Evolutionary conservation across 1,139 yeast species (phyloP).

Genomic region (Lodderomyces margitis): DNA sequence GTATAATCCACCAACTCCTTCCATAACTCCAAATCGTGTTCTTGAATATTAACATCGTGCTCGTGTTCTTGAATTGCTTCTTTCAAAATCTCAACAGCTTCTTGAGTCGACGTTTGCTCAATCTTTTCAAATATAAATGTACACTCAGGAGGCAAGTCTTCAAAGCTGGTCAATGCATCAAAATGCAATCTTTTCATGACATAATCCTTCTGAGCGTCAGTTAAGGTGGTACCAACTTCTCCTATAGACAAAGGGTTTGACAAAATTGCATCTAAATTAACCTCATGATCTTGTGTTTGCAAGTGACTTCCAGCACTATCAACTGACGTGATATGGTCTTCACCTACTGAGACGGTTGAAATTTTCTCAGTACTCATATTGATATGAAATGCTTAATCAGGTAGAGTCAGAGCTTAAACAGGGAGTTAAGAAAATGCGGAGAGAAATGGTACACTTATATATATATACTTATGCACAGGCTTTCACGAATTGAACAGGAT

Average conservation of each 20-base stretch:
- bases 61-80: slow-evolving; percentile 19
- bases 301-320: slow-evolving; percentile 9
- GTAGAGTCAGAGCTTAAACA: no score
- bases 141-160: slow-evolving; percentile 27
- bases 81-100: slow-evolving; percentile 22
- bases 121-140: slow-evolving; percentile 32
- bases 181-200: slow-evolving; percentile 28
- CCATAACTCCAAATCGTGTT: slow-evolving; percentile 8
- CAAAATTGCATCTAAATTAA: slow-evolving; percentile 19
- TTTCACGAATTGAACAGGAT: neutral
- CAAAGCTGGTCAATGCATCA: slow-evolving; percentile 26
- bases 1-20: slow-evolving; percentile 6
- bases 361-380: slow-evolving; percentile 7
- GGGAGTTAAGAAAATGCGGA: no score
- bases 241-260: slow-evolving; percentile 22
- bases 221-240: slow-evolving; percentile 25
- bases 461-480: neutral
- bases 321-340: neutral
- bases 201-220: slow-evolving; percentile 25
- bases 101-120: slow-evolving; percentile 20
- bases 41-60: slow-evolving; percentile 22
- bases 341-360: neutral
- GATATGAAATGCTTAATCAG: no score
- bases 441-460: neutral
- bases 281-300: slow-evolving; percentile 14